Percentiles rank a stretch among this genome's conserved stretches.
Conservation (phyloP, 169 alveolate species). For the Cystoisospora suis region DNA sequence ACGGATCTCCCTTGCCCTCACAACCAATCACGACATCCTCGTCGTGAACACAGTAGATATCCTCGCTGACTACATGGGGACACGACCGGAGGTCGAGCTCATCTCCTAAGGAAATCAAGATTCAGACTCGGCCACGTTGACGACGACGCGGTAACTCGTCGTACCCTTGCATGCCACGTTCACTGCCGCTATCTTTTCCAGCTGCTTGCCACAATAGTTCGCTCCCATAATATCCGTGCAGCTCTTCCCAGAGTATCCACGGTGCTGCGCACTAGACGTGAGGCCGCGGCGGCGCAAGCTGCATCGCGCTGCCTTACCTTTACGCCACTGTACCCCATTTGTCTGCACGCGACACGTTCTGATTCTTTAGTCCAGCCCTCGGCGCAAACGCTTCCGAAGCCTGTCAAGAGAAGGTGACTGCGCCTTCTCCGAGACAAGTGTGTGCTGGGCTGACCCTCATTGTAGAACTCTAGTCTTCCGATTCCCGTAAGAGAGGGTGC, state of each 20-base stretch:
- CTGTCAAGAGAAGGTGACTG: slow-evolving; percentile 15
- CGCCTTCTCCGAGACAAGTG: neutral
- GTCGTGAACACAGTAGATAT: slow-evolving; percentile 77
- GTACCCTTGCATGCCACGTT: slow-evolving; percentile 72
- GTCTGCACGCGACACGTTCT: slow-evolving; percentile 84
- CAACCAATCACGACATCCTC: slow-evolving; percentile 78
- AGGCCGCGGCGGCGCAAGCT: neutral
- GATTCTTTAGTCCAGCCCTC: slow-evolving; percentile 82
- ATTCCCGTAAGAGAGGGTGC: slow-evolving; percentile 75
- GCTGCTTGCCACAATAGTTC: slow-evolving; percentile 70
- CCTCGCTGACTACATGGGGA: slow-evolving; percentile 66
- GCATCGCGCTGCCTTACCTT: slow-evolving; percentile 20
- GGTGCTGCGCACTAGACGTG: neutral
- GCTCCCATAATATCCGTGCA: slow-evolving; percentile 71
- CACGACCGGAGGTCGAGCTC: slow-evolving; percentile 45
- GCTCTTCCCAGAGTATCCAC: slow-evolving; percentile 68
- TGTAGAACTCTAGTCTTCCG: slow-evolving; percentile 73
- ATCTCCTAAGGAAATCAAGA: slow-evolving; percentile 53
- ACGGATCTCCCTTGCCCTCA: slow-evolving; percentile 77
- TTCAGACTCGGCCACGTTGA: neutral
- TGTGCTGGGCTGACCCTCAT: slow-evolving; percentile 45
- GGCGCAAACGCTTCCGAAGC: slow-evolving; percentile 76
- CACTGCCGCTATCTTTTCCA: slow-evolving; percentile 69
- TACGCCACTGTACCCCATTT: slow-evolving; percentile 80
- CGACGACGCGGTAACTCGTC: neutral